phyloP scores from a whole-genome alignment of 2,329 filamentous ascomycete genomes.

The Cladosporium sp. region DNA sequence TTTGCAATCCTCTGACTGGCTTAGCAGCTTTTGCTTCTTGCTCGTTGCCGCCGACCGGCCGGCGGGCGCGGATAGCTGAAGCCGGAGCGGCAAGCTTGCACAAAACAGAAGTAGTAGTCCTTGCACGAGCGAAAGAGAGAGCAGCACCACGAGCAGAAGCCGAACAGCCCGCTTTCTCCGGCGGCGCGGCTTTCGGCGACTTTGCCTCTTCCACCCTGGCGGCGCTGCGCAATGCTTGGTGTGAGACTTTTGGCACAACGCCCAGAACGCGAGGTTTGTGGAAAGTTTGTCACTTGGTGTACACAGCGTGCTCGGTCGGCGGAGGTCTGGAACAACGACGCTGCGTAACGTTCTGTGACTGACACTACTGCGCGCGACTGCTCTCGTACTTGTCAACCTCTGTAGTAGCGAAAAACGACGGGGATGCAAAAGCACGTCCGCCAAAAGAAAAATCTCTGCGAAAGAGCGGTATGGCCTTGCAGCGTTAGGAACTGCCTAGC shows the following conservation, averaged over 20 bases:
- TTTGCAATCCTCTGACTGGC: neutral
- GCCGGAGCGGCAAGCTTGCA: too few relatives aligned
- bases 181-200: constrained; percentile 1
- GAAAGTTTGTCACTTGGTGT: too few relatives aligned
- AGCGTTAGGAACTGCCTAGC: neutral
- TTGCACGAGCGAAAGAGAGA: neutral
- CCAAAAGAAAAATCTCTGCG: too few relatives aligned
- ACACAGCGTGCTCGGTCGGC: too few relatives aligned
- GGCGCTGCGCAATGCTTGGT: neutral
- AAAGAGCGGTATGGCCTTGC: constrained; percentile 4
- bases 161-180: neutral
- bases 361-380: neutral
- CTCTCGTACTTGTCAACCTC: neutral
- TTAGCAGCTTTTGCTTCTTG: neutral
- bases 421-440: too few relatives aligned
- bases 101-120: neutral
- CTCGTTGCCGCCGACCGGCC: neutral
- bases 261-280: too few relatives aligned
- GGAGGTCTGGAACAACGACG: neutral
- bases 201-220: neutral
- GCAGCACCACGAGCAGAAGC: neutral
- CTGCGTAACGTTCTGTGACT: neutral
- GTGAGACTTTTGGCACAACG: neutral
- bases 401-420: too few relatives aligned
- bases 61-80: neutral